Conservation (phyloP, 2,329 filamentous ascomycete genomes). For the Aspergillus floridensis region DNA sequence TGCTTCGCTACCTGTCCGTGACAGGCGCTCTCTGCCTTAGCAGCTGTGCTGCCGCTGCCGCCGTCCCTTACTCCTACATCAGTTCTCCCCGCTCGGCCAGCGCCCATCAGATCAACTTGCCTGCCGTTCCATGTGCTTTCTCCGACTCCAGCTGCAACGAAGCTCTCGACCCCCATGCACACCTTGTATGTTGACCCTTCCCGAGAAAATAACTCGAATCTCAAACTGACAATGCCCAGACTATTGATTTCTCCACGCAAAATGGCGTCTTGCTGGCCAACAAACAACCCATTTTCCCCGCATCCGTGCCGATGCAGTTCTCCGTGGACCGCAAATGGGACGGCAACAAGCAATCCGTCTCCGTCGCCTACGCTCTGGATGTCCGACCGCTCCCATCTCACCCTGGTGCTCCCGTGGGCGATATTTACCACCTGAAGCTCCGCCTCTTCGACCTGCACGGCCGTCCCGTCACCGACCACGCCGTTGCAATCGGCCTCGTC, state of each 20-base stretch:
- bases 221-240: slow-evolving; percentile 17
- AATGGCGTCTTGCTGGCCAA: slow-evolving; percentile 31
- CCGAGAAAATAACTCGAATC: neutral
- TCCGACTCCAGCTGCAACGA: slow-evolving; percentile 14
- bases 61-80: neutral
- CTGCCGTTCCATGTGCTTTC: slow-evolving; percentile 18
- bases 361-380: slow-evolving; percentile 25
- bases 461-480: slow-evolving; percentile 25
- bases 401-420: slow-evolving; percentile 13
- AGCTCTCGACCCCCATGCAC: slow-evolving; percentile 6
- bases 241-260: slow-evolving; percentile 27
- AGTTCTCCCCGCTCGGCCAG: neutral
- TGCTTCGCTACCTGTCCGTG: slow-evolving; percentile 16
- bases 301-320: slow-evolving; percentile 27
- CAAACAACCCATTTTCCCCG: slow-evolving; percentile 28
- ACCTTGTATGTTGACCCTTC: slow-evolving; percentile 9
- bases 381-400: slow-evolving; percentile 22
- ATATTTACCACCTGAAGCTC: slow-evolving; percentile 24
- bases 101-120: slow-evolving; percentile 15
- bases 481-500: slow-evolving; percentile 30
- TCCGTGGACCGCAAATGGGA: slow-evolving; percentile 23
- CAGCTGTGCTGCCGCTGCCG: slow-evolving; percentile 9
- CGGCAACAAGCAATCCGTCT: slow-evolving; percentile 12
- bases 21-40: slow-evolving; percentile 11
- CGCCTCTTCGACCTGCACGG: slow-evolving; percentile 26